phyloP scores from a whole-genome alignment of 2,329 filamentous ascomycete genomes.

The Microsporum canis region DNA sequence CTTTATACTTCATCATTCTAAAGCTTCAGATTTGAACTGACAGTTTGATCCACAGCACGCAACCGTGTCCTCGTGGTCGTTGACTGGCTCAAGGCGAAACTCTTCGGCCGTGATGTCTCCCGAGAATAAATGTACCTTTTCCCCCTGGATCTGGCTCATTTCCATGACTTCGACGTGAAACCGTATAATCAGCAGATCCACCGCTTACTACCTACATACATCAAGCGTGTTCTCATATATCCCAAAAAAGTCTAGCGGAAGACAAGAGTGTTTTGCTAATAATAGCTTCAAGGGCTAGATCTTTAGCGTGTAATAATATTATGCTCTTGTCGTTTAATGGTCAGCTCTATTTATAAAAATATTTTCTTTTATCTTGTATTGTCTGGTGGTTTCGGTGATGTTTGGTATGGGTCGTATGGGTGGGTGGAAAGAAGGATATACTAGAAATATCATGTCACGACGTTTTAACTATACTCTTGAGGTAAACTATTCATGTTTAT shows the following conservation, averaged over 20 bases:
- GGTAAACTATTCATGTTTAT: background rate
- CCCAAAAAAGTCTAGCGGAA: background rate
- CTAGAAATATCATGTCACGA: background rate
- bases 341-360: background rate
- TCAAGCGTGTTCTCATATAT: background rate
- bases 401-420: background rate
- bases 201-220: background rate
- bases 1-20: background rate
- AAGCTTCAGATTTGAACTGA: background rate
- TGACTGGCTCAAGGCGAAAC: constrained; percentile 94
- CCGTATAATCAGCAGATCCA: background rate
- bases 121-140: constrained; percentile 30
- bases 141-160: background rate
- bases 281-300: background rate
- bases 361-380: background rate
- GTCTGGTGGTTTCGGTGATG: background rate
- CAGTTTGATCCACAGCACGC: constrained; percentile 49
- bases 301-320: background rate
- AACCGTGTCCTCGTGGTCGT: constrained; percentile 87
- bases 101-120: constrained; percentile 84
- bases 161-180: background rate
- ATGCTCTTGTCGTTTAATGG: background rate
- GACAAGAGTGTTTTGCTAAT: background rate
- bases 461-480: background rate
- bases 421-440: background rate